Percentiles rank a stretch among this genome's conserved stretches.
phyloP scores from a whole-genome alignment of 305 asterid genomes.

The Fraxinus floribunda region DNA sequence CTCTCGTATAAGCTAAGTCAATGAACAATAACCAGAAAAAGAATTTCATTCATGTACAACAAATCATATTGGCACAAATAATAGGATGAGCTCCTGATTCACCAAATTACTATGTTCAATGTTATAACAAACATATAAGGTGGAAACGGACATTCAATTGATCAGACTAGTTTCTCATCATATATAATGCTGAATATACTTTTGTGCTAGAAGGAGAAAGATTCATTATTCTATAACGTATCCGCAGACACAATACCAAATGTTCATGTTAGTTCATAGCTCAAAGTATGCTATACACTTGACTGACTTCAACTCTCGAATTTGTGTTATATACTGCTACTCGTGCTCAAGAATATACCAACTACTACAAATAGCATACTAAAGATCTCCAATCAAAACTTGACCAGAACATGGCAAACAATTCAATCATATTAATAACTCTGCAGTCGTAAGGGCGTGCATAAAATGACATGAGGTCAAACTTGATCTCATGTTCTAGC shows the following conservation, averaged over 20 bases:
- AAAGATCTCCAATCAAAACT: not conserved
- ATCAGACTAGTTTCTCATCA: not conserved
- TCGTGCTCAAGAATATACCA: not conserved
- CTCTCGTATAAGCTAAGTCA: not conserved
- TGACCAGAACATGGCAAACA: not conserved
- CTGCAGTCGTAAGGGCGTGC: not conserved
- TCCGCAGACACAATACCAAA: not conserved
- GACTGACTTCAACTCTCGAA: slow-evolving; percentile 1
- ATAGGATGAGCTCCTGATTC: not conserved
- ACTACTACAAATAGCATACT: slow-evolving; percentile 6
- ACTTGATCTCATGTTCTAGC: not conserved
- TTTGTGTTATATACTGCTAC: not conserved
- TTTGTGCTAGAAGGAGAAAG: not conserved
- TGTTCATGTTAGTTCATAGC: slow-evolving; percentile 7
- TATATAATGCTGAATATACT: not conserved
- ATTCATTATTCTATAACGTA: not conserved
- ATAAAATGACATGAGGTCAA: not conserved
- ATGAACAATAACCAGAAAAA: not conserved
- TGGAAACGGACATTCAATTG: not conserved
- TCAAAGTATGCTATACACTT: slow-evolving; percentile 1
- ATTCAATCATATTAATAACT: not conserved
- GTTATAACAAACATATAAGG: not conserved
- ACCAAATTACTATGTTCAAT: not conserved
- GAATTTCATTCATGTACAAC: not conserved
- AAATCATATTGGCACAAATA: not conserved